Evolutionary conservation across 139 green algal species (phyloP), one percentile per base, ranked within the genome.

Genomic region (Chlorella sp.): DNA sequence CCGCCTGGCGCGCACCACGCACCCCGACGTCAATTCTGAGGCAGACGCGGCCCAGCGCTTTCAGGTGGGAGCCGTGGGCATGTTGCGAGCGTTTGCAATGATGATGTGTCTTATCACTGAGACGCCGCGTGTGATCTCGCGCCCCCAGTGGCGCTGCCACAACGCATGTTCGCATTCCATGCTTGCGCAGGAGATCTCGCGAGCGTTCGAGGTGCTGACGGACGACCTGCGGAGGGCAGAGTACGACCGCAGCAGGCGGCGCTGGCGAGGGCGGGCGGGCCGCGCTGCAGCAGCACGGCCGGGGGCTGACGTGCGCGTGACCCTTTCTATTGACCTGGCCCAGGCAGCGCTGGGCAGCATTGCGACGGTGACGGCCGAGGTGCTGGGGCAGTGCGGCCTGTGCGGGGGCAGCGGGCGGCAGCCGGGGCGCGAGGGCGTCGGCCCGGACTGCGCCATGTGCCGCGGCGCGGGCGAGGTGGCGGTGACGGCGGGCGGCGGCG

Each of bases 281-380:
- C n/a, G 48, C 56, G 31, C 5, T 41, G 23, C 21, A 17, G 40
- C 29, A 27, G 36, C 23, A 17, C 17, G 12, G 40, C 36, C 69
- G 9, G 25, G 36, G 15, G 25, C 53, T 4, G 61, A 78, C 45
- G 35, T 78, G 60, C 72, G 53, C 40, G 72, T 61, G 19, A 11
- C 45, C 45, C 72, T 78, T 21, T 43, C 53, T 6, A 45, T 78
- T 3, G 61, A 17, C 27, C 65, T 78, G 15, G 25, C 35, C 62
- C 45, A 78, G n/a, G 72, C 72, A 4, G 59, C 48, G 23, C 60
- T 78, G 25, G 72, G 72, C n/a, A n/a, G n/a, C n/a, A n/a, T n/a
- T n/a, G n/a, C n/a, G n/a, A n/a, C n/a, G n/a, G n/a, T n/a, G n/a
- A n/a, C n/a, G n/a, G n/a, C n/a, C n/a, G n/a, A n/a, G n/a, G n/a